These are phyloP conservation scores for Pinus taeda DNA, from an alignment of 75 land plant species.

Conservation along the genomic window DNA sequence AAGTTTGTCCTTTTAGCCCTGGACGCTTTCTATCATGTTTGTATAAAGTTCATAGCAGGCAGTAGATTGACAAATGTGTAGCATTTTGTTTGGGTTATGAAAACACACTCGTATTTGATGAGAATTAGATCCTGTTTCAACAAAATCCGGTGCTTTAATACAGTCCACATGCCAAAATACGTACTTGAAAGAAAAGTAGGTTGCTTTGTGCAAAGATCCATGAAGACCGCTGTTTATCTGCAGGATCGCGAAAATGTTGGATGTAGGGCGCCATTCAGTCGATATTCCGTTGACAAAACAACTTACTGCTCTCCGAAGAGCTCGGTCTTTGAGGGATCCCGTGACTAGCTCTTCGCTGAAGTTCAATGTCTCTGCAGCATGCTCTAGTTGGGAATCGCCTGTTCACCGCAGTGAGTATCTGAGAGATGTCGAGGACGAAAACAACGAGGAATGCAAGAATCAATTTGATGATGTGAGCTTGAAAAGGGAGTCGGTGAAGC, in stretches of 20 bases:
- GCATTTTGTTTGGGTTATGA: not conserved
- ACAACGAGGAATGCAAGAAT: not conserved
- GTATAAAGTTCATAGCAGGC: not conserved
- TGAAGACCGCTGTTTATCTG: not conserved
- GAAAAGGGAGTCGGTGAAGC: not conserved
- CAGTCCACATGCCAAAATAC: not conserved
- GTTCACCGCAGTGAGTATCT: not conserved
- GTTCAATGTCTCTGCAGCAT: conserved; percentile 22
- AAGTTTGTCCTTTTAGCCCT: not conserved
- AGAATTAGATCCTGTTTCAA: not conserved
- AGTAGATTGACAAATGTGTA: not conserved
- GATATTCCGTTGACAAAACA: conserved; percentile 64
- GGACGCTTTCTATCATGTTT: not conserved
- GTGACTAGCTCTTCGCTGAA: conserved; percentile 65
- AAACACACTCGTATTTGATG: not conserved
- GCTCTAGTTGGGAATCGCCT: conserved; percentile 38
- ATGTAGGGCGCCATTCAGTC: conserved; percentile 51
- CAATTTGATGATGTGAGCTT: not conserved
- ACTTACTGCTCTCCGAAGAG: conserved; percentile 54
- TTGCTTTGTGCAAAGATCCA: not conserved
- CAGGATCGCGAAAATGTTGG: conserved; percentile 14
- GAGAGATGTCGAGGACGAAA: not conserved
- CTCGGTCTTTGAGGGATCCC: conserved; percentile 69
- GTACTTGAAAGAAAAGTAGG: not conserved
- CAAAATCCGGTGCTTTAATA: not conserved